phyloP scores from a whole-genome alignment of 1,284 basidiomycete species.

The Heliocybe sulcata region DNA sequence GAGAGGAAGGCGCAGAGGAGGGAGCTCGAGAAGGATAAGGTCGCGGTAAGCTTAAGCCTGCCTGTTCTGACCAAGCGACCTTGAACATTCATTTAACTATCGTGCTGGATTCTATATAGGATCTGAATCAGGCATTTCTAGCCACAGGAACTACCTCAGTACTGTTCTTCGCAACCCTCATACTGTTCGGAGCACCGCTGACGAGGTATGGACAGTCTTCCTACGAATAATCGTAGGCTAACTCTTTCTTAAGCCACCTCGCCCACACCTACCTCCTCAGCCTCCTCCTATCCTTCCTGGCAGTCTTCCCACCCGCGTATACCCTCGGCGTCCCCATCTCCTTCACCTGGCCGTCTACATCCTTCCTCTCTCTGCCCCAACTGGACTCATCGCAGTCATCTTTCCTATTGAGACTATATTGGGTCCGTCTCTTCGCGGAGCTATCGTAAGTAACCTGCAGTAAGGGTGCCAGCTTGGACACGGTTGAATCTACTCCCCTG shows the following conservation, averaged over 20 bases:
- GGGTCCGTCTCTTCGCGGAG: constrained; percentile 76
- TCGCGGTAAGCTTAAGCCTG: constrained; percentile 14
- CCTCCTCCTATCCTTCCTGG: constrained; percentile 61
- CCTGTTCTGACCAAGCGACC: neutral
- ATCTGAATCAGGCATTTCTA: constrained; percentile 38
- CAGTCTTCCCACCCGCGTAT: constrained; percentile 63
- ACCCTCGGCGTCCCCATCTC: constrained; percentile 57
- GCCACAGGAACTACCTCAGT: constrained; percentile 47
- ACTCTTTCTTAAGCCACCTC: constrained; percentile 30
- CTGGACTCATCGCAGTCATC: constrained; percentile 6
- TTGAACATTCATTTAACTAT: constrained; percentile 5
- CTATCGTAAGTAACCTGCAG: constrained; percentile 65
- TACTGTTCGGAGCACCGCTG: constrained; percentile 76
- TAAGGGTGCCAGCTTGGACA: too few relatives aligned
- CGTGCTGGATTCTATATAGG: constrained; percentile 22
- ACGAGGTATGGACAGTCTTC: constrained; percentile 34
- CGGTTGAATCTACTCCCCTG: too few relatives aligned
- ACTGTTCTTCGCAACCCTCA: constrained; percentile 38
- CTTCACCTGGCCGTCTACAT: constrained; percentile 31
- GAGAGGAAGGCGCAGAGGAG: constrained; percentile 19
- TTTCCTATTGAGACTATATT: constrained; percentile 44
- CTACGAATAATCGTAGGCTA: constrained; percentile 7
- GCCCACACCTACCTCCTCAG: constrained; percentile 63
- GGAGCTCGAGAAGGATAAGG: constrained; percentile 25
- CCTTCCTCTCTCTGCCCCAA: constrained; percentile 12